Conservation (phyloP, 441 rosid genomes). For the Mallotus repandus region DNA sequence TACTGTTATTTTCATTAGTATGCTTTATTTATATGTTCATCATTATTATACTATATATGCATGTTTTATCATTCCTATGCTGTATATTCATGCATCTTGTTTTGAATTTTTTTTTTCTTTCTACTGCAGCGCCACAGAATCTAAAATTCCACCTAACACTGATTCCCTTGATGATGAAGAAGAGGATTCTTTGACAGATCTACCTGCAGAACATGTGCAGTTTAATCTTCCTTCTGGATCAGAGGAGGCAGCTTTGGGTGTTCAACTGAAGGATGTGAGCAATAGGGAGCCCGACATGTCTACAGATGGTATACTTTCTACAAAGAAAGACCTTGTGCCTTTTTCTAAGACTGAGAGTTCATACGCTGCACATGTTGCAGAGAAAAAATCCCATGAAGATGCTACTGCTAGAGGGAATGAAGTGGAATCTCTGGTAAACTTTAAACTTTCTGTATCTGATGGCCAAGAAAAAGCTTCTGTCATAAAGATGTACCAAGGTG, state of each 20-base stretch:
- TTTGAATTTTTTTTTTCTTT: constrained; percentile 14
- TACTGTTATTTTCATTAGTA: no score
- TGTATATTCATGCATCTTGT: constrained; percentile 9
- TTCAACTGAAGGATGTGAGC: constrained; percentile 27
- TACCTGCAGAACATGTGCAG: constrained; percentile 27
- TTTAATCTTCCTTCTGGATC: constrained; percentile 35
- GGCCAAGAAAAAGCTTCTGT: constrained; percentile 34
- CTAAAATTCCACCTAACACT: constrained; percentile 32
- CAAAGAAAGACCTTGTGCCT: constrained; percentile 24
- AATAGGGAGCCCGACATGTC: constrained; percentile 25
- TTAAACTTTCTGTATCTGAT: constrained; percentile 32
- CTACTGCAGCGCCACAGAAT: constrained; percentile 46
- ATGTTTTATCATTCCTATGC: constrained; percentile 13
- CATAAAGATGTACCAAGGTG: constrained; percentile 31
- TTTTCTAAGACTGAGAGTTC: constrained; percentile 31
- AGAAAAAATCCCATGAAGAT: constrained; percentile 28
- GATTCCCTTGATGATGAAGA: constrained; percentile 48
- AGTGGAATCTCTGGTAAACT: constrained; percentile 32
- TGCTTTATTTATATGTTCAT: background rate
- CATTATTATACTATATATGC: constrained; percentile 12
- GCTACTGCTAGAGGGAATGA: constrained; percentile 22
- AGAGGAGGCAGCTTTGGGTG: constrained; percentile 27
- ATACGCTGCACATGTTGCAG: constrained; percentile 19
- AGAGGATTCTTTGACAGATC: constrained; percentile 45
- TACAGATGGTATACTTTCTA: constrained; percentile 26